Evolutionary conservation across 352 stramenopile genomes (phyloP).

Genomic region (Phytophthora ohioensis): DNA sequence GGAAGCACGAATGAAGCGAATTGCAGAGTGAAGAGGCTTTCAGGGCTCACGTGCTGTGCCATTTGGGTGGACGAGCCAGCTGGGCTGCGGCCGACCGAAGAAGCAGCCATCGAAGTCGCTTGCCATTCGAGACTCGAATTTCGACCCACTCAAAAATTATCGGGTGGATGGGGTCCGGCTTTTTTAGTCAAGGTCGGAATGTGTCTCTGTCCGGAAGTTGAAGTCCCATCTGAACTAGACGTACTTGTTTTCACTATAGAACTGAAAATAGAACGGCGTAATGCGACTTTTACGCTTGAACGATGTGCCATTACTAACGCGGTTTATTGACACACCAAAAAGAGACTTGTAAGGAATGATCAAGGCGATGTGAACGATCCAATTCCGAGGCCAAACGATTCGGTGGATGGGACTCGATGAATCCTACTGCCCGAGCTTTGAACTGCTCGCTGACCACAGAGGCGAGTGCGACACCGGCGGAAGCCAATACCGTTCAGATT

Average conservation of each 20-base stretch:
- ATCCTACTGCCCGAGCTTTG: conserved; percentile 8
- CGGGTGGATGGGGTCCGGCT: conserved; percentile 32
- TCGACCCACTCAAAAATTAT: conserved; percentile 20
- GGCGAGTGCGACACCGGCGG: conserved; percentile 17
- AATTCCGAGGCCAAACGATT: neutral
- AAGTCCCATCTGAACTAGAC: conserved; percentile 22
- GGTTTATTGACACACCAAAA: conserved; percentile 20
- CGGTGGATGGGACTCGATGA: conserved; percentile 20
- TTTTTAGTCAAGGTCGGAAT: conserved; percentile 35
- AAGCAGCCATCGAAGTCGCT: conserved; percentile 24
- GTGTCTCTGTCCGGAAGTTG: conserved; percentile 12
- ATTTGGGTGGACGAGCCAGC: conserved; percentile 25
- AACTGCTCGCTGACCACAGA: conserved; percentile 11
- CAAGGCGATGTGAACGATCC: conserved; percentile 22
- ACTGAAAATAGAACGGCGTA: conserved; percentile 14
- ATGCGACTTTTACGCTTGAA: conserved; percentile 7
- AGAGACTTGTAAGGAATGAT: conserved; percentile 19
- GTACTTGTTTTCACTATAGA: conserved; percentile 13
- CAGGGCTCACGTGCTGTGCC: conserved; percentile 12
- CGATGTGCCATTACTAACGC: conserved; percentile 16
- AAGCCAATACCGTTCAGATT: conserved; percentile 5
- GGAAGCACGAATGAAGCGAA: conserved; percentile 7
- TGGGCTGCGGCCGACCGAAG: conserved; percentile 1
- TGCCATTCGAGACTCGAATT: conserved; percentile 11
- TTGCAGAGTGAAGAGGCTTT: conserved; percentile 23